Conservation (phyloP, 176 grass and related monocot species). For the Lolium rigidum region DNA sequence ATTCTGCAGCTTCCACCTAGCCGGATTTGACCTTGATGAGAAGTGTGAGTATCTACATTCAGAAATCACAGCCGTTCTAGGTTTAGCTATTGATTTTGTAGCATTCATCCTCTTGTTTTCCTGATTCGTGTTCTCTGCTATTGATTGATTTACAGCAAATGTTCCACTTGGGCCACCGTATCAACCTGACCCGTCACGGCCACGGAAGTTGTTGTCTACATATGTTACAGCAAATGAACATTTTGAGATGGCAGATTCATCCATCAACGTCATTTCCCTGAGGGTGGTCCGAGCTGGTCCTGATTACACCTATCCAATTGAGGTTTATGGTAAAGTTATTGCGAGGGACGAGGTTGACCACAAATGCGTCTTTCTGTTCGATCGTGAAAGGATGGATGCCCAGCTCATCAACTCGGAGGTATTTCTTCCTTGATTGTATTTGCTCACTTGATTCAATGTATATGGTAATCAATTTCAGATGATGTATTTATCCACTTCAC, state of each 20-base stretch:
- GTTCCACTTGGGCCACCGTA: background rate
- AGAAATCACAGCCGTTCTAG: background rate
- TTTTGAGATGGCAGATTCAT: background rate
- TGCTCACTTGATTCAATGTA: background rate
- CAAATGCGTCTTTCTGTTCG: background rate
- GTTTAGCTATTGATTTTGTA: background rate
- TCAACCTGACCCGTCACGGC: background rate
- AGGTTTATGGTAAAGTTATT: background rate
- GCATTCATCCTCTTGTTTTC: background rate
- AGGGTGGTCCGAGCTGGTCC: background rate
- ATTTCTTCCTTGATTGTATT: background rate
- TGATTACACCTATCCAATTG: background rate
- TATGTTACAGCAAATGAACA: background rate
- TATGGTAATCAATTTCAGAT: background rate
- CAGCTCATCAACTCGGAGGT: background rate
- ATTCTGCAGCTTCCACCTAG: slow-evolving; percentile 5
- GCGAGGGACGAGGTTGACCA: background rate
- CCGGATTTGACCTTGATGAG: background rate
- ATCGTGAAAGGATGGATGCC: background rate
- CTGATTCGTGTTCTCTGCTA: background rate
- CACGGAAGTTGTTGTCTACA: background rate
- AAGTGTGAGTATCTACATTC: background rate
- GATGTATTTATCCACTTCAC: too few relatives aligned
- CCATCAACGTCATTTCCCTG: background rate
- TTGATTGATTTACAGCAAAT: background rate